Base-by-base conservation (phyloP, 2,329 filamentous ascomycete genomes). In the Pseudogymnoascus sp. region DNA sequence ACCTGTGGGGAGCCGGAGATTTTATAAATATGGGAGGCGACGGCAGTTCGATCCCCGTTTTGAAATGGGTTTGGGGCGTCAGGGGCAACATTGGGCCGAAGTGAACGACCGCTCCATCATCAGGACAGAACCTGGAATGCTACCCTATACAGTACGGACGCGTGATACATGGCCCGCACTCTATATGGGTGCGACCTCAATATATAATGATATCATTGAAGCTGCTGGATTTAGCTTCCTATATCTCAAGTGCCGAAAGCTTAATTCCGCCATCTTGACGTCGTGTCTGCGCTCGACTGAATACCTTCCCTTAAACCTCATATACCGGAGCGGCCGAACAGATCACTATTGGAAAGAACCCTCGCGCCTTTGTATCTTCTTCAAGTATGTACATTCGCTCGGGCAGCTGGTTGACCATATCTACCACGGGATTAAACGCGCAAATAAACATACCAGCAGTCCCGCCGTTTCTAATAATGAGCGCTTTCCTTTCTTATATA, bases 141-240 rank as follows among this genome's bases (percentile, higher is more conserved):
- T 6, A 13, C 4, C 3, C 6, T 13, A 3, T 19, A 19, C 25
- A 19, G 10, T 57, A 34, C 3, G n/a, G n/a, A 34, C n/a, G 8
- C 28, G n/a, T 34, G 25, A 57, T 57, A 5, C 5, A 34, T 19
- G 8, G 4, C 10, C 5, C 21, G 43, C 43, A 54, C n/a, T 31
- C 2, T 57, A 34, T 57, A 34, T 7, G 23, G 14, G 3, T 31
- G 25, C 6, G 8, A 57, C n/a, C 13, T 4, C 10, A 19, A 34
- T 57, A 54, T 19, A n/a, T 34, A 34, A 57, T 57, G 48, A 57
- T 57, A 34, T 57, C 48, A 34, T 57, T 57, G 48, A 57, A 57
- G 48, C 48, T 34, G 25, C 2, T 57, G 3, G 25, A 34, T 34
- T 57, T 57, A 19, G 23, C 19, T 34, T 57, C 25, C 48, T 19